Evolutionary conservation across 805 yeast genomes (phyloP).

Genomic region (Candida manassasensis): DNA sequence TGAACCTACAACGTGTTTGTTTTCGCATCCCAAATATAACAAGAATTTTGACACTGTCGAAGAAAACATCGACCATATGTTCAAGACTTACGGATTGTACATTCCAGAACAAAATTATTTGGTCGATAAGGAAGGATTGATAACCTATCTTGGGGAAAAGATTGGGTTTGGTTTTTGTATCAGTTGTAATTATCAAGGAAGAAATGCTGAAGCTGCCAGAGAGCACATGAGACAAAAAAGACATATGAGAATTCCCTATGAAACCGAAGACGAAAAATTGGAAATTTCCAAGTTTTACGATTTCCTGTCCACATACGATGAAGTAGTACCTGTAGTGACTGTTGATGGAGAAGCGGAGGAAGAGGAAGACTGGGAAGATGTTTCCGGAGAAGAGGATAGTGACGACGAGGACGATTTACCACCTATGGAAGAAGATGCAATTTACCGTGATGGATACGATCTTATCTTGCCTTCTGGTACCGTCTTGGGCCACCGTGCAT

Average conservation of each 20-base stretch:
- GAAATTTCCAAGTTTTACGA: conserved; percentile 82
- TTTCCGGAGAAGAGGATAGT: conserved; percentile 23
- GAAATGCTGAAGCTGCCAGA: conserved; percentile 75
- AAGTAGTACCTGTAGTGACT: conserved; percentile 6
- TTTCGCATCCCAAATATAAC: conserved; percentile 38
- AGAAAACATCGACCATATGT: conserved; percentile 65
- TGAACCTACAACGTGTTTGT: conserved; percentile 46
- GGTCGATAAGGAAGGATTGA: conserved; percentile 62
- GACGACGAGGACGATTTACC: conserved; percentile 27
- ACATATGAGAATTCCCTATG: conserved; percentile 88
- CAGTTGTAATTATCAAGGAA: conserved; percentile 81
- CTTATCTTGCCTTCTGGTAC: conserved; percentile 41
- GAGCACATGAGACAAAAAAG: conserved; percentile 83
- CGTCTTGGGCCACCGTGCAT: conserved; percentile 39
- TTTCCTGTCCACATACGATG: conserved; percentile 60
- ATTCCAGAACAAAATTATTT: conserved; percentile 79
- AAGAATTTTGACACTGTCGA: conserved; percentile 35
- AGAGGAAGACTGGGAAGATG: conserved; percentile 42
- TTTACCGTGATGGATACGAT: conserved; percentile 33
- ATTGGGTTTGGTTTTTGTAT: conserved; percentile 83
- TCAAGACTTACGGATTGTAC: conserved; percentile 73
- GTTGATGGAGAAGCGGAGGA: conserved; percentile 14
- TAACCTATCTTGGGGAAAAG: conserved; percentile 73
- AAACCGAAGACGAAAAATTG: conserved; percentile 68
- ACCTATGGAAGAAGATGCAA: conserved; percentile 21